Evolutionary conservation across 176 grass and related monocot genomes (phyloP).

Genomic region (Olyra latifolia): DNA sequence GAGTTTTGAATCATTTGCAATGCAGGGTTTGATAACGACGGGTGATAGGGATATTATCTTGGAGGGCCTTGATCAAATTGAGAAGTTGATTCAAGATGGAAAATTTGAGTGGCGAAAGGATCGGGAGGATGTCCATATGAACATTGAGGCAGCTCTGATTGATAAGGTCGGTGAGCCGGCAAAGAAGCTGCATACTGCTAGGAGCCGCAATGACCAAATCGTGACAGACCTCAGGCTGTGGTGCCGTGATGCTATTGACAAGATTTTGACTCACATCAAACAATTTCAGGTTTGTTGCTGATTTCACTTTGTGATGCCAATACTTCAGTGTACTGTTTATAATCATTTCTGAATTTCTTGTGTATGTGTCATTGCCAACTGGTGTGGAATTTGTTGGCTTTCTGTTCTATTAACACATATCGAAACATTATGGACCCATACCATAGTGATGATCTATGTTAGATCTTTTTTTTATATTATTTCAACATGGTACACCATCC

Average conservation of each 20-base stretch:
- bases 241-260: conserved; percentile 90
- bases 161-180: conserved; percentile 92
- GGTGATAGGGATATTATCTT: conserved; percentile 76
- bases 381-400: neutral
- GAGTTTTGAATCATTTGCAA: conserved; percentile 24
- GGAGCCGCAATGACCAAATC: conserved; percentile 96
- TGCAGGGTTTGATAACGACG: conserved; percentile 86
- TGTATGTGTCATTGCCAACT: neutral
- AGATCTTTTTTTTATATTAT: neutral
- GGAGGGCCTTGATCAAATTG: conserved; percentile 84
- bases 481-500: neutral
- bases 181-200: conserved; percentile 93
- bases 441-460: neutral
- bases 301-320: conserved; percentile 9
- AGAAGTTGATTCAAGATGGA: conserved; percentile 74
- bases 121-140: conserved; percentile 94
- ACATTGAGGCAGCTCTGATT: conserved; percentile 93
- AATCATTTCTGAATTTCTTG: conserved; percentile 1
- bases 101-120: conserved; percentile 93
- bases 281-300: conserved; percentile 75
- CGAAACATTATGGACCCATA: neutral
- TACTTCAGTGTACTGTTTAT: neutral
- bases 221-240: conserved; percentile 90
- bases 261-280: conserved; percentile 80
- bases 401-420: neutral